Base-by-base conservation (phyloP, 345 rosid species). In the Corymbia maculata region DNA sequence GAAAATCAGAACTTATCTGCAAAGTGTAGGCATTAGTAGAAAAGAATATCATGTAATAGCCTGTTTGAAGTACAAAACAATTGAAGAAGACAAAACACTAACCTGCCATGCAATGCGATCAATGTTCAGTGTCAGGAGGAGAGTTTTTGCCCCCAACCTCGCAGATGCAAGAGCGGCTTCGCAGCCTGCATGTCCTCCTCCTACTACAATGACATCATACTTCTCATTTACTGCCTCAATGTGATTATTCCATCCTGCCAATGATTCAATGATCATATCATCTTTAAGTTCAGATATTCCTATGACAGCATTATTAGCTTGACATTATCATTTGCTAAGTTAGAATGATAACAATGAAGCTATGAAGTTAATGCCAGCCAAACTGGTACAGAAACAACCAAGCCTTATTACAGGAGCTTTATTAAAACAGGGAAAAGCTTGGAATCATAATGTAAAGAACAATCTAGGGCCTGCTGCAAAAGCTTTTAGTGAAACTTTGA, bases 21-120 rank as follows among this genome's bases (percentile, higher is more conserved):
- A 19, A 75, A 36, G 26, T 19, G 14, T 5, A 17, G 49, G 44
- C 64, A n/a, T 52, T 15, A 3, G 22, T n/a, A 52, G 45, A 52
- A 85, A 50, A 30, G 61, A 51, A 85, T n/a, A 26, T 51, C 47
- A n/a, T 52, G 24, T 52, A 85, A 51, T 24, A 12, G 17, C 28
- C 8, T 42, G 84, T 75, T 75, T 75, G 49, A 75, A 85, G 86
- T 32, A 51, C 15, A 8, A 21, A 0, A 32, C 0, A 6, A 51
- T 28, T 52, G 42, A 50, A 64, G 82, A 13, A 55, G 52, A 75
- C 84, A 75, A 47, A 36, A n/a, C 84, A 88, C 32, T 36, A n/a
- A 96, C 98, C 99, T 96, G 99, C 99, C 99, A 96, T 51, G 99
- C 98, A 4, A 97, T 96, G 79, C 98, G 94, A 88, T 97, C 99